Conservation (phyloP, 768 basidiomycete genomes). For the Lactarius akahatsu region DNA sequence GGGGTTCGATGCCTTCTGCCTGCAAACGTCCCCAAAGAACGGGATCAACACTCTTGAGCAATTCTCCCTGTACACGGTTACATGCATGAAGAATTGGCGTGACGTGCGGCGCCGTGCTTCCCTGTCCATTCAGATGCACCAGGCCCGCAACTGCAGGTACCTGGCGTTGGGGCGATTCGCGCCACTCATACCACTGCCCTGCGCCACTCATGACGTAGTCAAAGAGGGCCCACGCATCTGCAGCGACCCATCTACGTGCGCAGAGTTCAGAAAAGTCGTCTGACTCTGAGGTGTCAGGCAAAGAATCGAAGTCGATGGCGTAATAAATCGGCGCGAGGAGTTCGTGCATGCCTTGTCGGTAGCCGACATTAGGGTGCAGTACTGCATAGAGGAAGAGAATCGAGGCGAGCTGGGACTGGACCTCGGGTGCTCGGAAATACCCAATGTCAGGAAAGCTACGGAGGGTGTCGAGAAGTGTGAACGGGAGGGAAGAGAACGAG, state of each 20-base stretch:
- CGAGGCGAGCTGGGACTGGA: conserved; percentile 80
- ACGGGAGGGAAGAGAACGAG: neutral
- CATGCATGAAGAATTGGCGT: conserved; percentile 86
- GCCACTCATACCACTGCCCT: conserved; percentile 69
- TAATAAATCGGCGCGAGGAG: conserved; percentile 85
- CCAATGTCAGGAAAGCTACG: conserved; percentile 90
- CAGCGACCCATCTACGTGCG: conserved; percentile 66
- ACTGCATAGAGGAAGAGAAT: conserved; percentile 84
- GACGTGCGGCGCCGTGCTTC: conserved; percentile 62
- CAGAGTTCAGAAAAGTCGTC: conserved; percentile 57
- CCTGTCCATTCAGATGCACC: conserved; percentile 43
- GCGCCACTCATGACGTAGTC: conserved; percentile 72
- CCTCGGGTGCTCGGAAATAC: conserved; percentile 77
- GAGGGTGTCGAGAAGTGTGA: neutral
- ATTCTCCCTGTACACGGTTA: conserved; percentile 69
- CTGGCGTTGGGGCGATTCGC: conserved; percentile 33
- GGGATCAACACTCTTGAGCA: conserved; percentile 79
- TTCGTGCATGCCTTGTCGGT: conserved; percentile 99
- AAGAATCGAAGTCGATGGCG: conserved; percentile 79
- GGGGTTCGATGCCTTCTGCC: conserved; percentile 84
- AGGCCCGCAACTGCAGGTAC: conserved; percentile 45
- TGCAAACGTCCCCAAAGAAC: conserved; percentile 73
- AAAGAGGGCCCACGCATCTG: conserved; percentile 89
- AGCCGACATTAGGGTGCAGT: conserved; percentile 80
- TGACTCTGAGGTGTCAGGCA: conserved; percentile 42